Percentiles rank a stretch among this genome's conserved stretches.
phyloP scores from a whole-genome alignment of 148 eudicot genomes.

The Chenopodium album region DNA sequence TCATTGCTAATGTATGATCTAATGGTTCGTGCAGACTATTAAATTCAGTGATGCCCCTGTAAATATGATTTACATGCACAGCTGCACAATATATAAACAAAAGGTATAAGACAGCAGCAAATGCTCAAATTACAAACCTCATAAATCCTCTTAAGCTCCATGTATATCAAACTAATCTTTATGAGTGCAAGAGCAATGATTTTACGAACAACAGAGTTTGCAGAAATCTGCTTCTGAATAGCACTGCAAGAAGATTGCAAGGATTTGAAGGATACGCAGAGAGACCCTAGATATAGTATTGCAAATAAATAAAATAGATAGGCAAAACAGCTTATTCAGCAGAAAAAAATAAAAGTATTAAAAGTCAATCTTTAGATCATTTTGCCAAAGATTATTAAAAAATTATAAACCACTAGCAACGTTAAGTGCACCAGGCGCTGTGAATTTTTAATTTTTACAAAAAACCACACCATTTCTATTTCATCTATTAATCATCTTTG shows the following conservation, averaged over 20 bases:
- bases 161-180: constrained; percentile 74
- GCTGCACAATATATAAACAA: neutral
- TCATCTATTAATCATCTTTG: neutral
- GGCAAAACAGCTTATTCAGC: neutral
- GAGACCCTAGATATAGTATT: neutral
- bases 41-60: neutral
- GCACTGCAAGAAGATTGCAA: constrained; percentile 57
- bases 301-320: neutral
- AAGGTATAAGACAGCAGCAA: neutral
- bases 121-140: constrained; percentile 52
- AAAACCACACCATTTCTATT: neutral
- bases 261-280: neutral
- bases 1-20: too few relatives aligned
- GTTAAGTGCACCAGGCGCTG: neutral
- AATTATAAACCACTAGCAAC: neutral
- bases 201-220: constrained; percentile 59
- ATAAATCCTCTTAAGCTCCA: constrained; percentile 76
- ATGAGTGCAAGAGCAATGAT: constrained; percentile 54
- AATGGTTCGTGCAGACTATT: neutral
- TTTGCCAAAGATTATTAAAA: neutral
- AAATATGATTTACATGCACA: neutral
- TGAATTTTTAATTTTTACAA: neutral
- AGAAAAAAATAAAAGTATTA: neutral
- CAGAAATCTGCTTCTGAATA: constrained; percentile 69
- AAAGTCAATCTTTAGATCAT: neutral